Evolutionary conservation across 23 red algal genomes (phyloP), one percentile per base, ranked within the genome.

Genomic region (Chondrus crispus): DNA sequence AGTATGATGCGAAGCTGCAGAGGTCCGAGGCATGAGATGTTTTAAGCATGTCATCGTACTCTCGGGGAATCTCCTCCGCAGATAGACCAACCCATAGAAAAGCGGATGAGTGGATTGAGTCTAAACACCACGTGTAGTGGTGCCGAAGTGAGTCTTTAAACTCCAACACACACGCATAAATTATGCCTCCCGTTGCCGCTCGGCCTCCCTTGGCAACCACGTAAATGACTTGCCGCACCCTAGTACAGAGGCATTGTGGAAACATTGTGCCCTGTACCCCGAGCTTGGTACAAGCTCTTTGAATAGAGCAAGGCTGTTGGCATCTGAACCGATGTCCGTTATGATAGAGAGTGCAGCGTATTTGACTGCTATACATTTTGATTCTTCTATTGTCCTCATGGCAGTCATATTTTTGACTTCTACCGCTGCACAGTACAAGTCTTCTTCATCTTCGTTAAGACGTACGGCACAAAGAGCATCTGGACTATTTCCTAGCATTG

Each of bases 11-110:
- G 38, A 51, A 86, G 32, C 55, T 43, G 38, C 72, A 26, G 0
- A 86, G 40, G 2, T 86, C 63, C 19, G 54, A 73, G 13, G 82
- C 58, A 71, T 70, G 54, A 32, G 62, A 86, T 19, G 30, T 46
- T 14, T 33, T 37, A 19, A 86, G 2, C 36, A 86, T 22, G 10
- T 72, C 33, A 35, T 86, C 58, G 24, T 86, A 85, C 7, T 47
- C 62, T 20, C 43, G 26, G 4, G 54, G 42, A 48, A 71, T 86
- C 11, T 72, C 6, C 3, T 24, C 0, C 1, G 82, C 38, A 29
- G 22, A 37, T 73, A 68, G 52, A 24, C 58, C 54, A 45, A 86
- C 24, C 82, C 82, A 86, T 33, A 22, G 18, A 35, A 86, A 86
- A 10, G 62, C 62, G 30, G 3, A 6, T 13, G 11, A 58, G 14